Conservation (phyloP, 441 rosid genomes). For the Pelargonium fulgidum region DNA sequence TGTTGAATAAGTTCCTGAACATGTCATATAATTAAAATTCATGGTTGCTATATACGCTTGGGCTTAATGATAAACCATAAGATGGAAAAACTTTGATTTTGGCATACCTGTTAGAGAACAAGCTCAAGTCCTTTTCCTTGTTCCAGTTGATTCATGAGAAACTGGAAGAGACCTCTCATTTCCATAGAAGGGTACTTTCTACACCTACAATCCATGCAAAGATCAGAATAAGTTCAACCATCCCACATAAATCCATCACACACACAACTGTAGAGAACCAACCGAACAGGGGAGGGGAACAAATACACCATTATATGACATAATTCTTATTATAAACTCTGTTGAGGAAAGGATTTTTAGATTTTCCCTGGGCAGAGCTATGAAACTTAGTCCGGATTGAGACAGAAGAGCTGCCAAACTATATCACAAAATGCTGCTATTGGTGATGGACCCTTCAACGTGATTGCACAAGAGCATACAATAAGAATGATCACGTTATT, state of each 20-base stretch:
- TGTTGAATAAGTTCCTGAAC: constrained; percentile 93
- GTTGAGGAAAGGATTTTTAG: background rate
- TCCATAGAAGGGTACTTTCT: constrained; percentile 99
- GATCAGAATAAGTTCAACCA: constrained; percentile 12
- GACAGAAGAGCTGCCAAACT: background rate
- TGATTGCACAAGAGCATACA: too few relatives aligned
- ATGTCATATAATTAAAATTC: constrained; percentile 21
- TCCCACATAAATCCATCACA: too few relatives aligned
- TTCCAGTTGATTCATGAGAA: constrained; percentile 92
- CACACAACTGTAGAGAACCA: too few relatives aligned
- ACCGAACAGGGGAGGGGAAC: too few relatives aligned
- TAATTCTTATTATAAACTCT: background rate
- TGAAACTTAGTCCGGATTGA: background rate
- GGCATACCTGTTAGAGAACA: constrained; percentile 80
- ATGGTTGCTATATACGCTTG: constrained; percentile 16
- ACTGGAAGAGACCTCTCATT: constrained; percentile 96
- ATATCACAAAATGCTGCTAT: background rate
- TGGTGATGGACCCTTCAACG: background rate
- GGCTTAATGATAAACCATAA: constrained; percentile 16
- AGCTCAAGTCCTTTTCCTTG: constrained; percentile 98
- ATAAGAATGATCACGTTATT: too few relatives aligned
- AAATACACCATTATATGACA: background rate
- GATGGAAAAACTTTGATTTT: constrained; percentile 21
- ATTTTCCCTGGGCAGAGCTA: background rate
- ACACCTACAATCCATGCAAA: constrained; percentile 47